phyloP scores from a whole-genome alignment of 2,329 filamentous ascomycete genomes.

The Grosmannia clavigera region DNA sequence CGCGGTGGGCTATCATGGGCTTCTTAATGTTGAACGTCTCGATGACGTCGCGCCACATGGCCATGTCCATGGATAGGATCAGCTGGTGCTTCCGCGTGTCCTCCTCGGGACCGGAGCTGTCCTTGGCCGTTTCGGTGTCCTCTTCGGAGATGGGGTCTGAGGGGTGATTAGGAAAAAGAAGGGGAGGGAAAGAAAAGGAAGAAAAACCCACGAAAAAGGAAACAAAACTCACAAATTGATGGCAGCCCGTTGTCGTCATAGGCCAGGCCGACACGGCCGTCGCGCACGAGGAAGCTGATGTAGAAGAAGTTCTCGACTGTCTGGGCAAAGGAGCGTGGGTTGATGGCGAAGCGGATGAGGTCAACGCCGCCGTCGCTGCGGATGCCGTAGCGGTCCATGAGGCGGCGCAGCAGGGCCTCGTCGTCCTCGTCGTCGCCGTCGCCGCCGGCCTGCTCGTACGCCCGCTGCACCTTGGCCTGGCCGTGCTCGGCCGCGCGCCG shows the following conservation, averaged over 20 bases:
- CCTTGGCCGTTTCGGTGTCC: conserved; percentile 26
- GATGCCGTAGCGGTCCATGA: conserved; percentile 53
- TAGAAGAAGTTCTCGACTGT: conserved; percentile 97
- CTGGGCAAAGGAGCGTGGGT: conserved; percentile 82
- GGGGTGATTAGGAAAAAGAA: not conserved
- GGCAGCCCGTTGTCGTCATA: conserved; percentile 64
- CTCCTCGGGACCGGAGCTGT: conserved; percentile 1
- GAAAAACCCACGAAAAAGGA: not conserved
- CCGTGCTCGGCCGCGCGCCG: conserved; percentile 31
- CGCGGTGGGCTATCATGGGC: conserved; percentile 74
- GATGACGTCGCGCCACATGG: conserved; percentile 69
- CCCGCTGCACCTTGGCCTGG: conserved; percentile 30
- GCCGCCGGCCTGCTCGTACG: conserved; percentile 24
- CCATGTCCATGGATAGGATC: conserved; percentile 77
- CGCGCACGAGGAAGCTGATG: conserved; percentile 82
- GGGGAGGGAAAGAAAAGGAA: not conserved
- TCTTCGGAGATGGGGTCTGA: conserved; percentile 32
- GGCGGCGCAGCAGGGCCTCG: conserved; percentile 17
- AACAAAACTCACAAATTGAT: conserved; percentile 52
- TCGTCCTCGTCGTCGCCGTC: conserved; percentile 33
- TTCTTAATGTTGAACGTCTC: conserved; percentile 63
- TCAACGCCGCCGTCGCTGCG: conserved; percentile 59
- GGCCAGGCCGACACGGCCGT: conserved; percentile 65
- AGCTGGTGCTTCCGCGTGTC: conserved; percentile 56
- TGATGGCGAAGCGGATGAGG: conserved; percentile 78